Percentiles rank a stretch among this genome's conserved stretches.
These are phyloP conservation scores for Gynostemma pentaphyllum DNA, from an alignment of 306 rosid species.

Conservation along the genomic window DNA sequence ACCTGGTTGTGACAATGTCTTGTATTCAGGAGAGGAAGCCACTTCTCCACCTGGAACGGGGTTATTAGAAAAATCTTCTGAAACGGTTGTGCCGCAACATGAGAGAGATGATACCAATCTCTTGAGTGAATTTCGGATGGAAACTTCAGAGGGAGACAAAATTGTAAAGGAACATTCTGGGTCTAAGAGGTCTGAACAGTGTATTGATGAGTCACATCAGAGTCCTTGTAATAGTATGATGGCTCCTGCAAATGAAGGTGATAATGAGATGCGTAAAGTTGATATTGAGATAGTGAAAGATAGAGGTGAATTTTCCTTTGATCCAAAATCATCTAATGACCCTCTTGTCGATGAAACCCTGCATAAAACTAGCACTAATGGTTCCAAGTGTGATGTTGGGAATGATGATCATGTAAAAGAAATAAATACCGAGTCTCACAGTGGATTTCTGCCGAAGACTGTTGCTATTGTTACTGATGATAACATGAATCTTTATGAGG, in stretches of 20 bases:
- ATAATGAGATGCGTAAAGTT: conserved; percentile 3
- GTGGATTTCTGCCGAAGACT: conserved; percentile 18
- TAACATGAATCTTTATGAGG: conserved; percentile 12
- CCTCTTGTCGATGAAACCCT: conserved; percentile 8
- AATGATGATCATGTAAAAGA: conserved; percentile 18
- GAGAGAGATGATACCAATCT: conserved; percentile 17
- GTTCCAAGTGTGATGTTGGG: conserved; percentile 14
- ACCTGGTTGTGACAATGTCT: conserved; percentile 18
- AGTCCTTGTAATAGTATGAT: conserved; percentile 10
- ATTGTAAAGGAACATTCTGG: conserved; percentile 10
- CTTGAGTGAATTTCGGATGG: conserved; percentile 14
- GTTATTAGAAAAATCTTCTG: conserved; percentile 21
- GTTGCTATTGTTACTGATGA: conserved; percentile 22
- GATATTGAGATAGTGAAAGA: conserved; percentile 8
- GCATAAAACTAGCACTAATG: neutral
- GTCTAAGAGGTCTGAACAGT: conserved; percentile 18
- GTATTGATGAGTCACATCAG: conserved; percentile 10
- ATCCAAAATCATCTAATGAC: conserved; percentile 15
- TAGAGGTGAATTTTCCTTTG: conserved; percentile 9
- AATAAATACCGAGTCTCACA: conserved; percentile 11
- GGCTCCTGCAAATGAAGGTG: neutral
- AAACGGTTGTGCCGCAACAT: conserved; percentile 3
- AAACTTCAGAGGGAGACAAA: conserved; percentile 12
- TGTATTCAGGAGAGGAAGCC: conserved; percentile 17
- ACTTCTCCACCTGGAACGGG: conserved; percentile 18